A percentile compares a stretch with the other conserved stretches of the same genome.
Conservation (phyloP, 169 alveolate species). For the Plasmodium sp. region DNA sequence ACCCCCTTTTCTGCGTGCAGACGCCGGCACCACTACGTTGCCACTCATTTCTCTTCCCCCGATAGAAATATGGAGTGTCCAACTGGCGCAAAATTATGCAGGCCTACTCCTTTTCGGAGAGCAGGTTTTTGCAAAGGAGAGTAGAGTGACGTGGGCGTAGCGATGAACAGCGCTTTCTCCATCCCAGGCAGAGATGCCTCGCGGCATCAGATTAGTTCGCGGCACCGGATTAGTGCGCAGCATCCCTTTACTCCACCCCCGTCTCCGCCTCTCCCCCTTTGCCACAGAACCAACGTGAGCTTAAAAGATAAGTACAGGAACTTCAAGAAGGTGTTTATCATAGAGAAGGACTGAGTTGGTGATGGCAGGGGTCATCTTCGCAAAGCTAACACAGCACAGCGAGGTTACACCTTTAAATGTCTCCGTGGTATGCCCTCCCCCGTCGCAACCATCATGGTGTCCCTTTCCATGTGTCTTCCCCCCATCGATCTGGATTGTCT, state of each 20-base stretch:
- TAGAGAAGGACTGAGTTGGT: slow-evolving; percentile 14
- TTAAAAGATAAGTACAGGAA: slow-evolving; percentile 36
- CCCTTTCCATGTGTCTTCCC: background rate
- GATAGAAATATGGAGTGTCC: slow-evolving; percentile 20
- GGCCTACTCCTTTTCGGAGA: slow-evolving; percentile 12
- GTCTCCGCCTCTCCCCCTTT: background rate
- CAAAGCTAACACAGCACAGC: background rate
- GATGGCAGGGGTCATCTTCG: background rate
- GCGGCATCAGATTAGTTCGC: background rate
- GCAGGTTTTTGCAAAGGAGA: slow-evolving; percentile 10
- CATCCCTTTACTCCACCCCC: no score
- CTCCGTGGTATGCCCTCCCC: background rate
- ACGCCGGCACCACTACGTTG: background rate
- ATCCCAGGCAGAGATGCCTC: background rate
- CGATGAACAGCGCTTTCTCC: background rate
- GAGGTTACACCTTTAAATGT: background rate
- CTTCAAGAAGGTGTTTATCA: slow-evolving; percentile 37
- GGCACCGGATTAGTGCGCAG: background rate
- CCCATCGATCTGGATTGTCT: background rate
- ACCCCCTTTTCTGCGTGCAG: background rate
- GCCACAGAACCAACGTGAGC: slow-evolving; percentile 14
- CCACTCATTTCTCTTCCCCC: background rate
- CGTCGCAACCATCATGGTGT: background rate
- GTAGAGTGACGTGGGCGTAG: background rate
- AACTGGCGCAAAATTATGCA: slow-evolving; percentile 37